A percentile compares a stretch with the other conserved stretches of the same genome.
Evolutionary conservation across 202 grass and related monocot genomes (phyloP).

Genomic region (Bolboschoenoplectus hybrid): DNA sequence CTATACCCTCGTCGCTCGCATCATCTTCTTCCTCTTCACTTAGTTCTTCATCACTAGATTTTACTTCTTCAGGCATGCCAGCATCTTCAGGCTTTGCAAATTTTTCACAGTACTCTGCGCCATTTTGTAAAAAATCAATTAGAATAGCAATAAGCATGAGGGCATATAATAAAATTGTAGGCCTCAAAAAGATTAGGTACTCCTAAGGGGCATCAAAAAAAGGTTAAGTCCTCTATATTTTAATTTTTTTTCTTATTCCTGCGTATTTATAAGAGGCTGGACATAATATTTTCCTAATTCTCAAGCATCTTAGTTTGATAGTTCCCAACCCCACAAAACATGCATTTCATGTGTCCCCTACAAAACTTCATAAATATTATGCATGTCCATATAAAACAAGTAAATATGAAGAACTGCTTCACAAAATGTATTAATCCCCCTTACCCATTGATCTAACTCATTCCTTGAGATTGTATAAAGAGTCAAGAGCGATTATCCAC

Average conservation of each 20-base stretch:
- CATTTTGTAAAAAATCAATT: constrained; percentile 29
- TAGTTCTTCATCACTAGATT: constrained; percentile 80
- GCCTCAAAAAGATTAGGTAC: background rate
- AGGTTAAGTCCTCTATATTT: background rate
- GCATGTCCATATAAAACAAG: background rate
- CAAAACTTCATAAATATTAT: background rate
- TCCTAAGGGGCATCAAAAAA: background rate
- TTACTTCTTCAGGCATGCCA: constrained; percentile 53
- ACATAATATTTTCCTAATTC: constrained; percentile 1
- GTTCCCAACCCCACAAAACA: background rate
- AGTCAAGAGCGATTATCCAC: no score
- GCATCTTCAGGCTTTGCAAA: constrained; percentile 84
- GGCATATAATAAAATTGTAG: background rate
- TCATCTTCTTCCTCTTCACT: constrained; percentile 76
- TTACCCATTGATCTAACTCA: background rate
- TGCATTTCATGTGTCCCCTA: background rate
- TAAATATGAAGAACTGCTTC: constrained; percentile 1
- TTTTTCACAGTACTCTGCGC: constrained; percentile 78
- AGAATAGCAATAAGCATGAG: background rate
- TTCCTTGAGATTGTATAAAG: background rate
- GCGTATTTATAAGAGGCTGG: background rate
- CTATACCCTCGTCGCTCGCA: constrained; percentile 63
- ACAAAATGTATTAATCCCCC: background rate
- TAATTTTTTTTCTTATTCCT: background rate
- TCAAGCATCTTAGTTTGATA: background rate